A percentile compares a stretch with the other conserved stretches of the same genome.
phyloP scores from a whole-genome alignment of 345 rosid species.

The Aegle marmelos region DNA sequence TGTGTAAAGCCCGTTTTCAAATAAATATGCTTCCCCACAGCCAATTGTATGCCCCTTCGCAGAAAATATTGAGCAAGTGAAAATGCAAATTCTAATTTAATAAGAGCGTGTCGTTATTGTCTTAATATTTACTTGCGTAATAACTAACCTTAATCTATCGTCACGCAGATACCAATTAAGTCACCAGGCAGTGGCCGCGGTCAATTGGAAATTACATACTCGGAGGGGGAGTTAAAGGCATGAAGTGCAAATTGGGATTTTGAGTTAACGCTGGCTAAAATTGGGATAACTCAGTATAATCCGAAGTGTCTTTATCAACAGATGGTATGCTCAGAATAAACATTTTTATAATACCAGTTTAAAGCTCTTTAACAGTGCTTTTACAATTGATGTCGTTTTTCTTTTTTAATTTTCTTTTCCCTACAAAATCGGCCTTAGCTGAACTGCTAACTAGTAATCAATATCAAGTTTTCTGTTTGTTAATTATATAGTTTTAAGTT shows the following conservation, averaged over 20 bases:
- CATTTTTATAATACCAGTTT: neutral
- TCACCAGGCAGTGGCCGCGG: slow-evolving; percentile 44
- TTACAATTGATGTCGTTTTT: too few species aligned
- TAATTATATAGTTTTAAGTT: too few species aligned
- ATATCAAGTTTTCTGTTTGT: too few species aligned
- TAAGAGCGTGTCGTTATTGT: too few species aligned
- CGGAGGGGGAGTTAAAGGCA: slow-evolving; percentile 40
- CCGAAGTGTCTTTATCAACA: neutral
- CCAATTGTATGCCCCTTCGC: too few species aligned
- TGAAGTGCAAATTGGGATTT: neutral
- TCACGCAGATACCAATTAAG: slow-evolving; percentile 31
- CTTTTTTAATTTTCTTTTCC: too few species aligned
- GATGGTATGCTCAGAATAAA: neutral
- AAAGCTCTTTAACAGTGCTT: neutral
- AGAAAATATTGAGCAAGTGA: too few species aligned
- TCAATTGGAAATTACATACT: slow-evolving; percentile 40
- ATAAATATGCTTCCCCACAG: too few species aligned
- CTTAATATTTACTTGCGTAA: too few species aligned
- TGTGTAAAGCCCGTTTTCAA: neutral
- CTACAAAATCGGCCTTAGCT: too few species aligned
- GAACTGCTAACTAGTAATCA: too few species aligned
- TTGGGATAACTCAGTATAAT: neutral
- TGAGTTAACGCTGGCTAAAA: neutral
- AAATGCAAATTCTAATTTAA: too few species aligned
- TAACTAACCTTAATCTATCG: neutral